Conservation (phyloP, 768 basidiomycete species). For the Trametes gibbosa region DNA sequence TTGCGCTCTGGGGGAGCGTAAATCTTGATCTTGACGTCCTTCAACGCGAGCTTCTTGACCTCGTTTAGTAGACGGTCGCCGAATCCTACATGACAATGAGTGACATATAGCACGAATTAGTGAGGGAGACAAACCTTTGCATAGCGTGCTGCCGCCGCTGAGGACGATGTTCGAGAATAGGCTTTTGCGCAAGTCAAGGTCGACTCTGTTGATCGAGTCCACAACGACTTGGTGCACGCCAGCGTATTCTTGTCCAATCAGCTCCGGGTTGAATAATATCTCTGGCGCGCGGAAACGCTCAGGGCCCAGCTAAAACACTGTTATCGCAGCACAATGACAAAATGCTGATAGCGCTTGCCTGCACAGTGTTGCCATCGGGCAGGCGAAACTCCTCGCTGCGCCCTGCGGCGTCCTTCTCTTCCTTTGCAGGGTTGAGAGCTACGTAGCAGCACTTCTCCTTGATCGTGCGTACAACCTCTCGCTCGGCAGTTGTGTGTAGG, state of each 20-base stretch:
- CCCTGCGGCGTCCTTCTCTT: slow-evolving; percentile 85
- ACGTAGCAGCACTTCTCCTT: slow-evolving; percentile 99
- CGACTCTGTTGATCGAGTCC: slow-evolving; percentile 96
- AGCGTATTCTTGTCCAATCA: slow-evolving; percentile 93
- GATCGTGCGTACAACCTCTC: slow-evolving; percentile 94
- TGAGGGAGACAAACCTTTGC: slow-evolving; percentile 63
- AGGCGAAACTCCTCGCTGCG: slow-evolving; percentile 86
- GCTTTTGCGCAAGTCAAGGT: slow-evolving; percentile 92
- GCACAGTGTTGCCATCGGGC: slow-evolving; percentile 92
- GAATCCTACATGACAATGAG: slow-evolving; percentile 57
- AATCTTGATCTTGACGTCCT: slow-evolving; percentile 98
- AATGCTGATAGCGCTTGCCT: slow-evolving; percentile 47
- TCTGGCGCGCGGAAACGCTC: slow-evolving; percentile 98
- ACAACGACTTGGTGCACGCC: slow-evolving; percentile 98
- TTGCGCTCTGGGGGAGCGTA: slow-evolving; percentile 99
- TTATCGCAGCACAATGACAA: not conserved
- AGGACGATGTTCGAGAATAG: slow-evolving; percentile 96
- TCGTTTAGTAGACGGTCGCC: slow-evolving; percentile 96
- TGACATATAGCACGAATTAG: slow-evolving; percentile 20
- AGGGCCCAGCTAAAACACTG: slow-evolving; percentile 67
- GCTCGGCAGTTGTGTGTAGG: slow-evolving; percentile 94
- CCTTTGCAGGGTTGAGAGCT: slow-evolving; percentile 88
- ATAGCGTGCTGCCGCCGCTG: slow-evolving; percentile 94
- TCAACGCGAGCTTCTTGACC: slow-evolving; percentile 92
- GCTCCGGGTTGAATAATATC: slow-evolving; percentile 95